These are phyloP conservation scores for Capsaspora owczarzaki DNA, from an alignment of 78 protist species.

Conservation along the genomic window DNA sequence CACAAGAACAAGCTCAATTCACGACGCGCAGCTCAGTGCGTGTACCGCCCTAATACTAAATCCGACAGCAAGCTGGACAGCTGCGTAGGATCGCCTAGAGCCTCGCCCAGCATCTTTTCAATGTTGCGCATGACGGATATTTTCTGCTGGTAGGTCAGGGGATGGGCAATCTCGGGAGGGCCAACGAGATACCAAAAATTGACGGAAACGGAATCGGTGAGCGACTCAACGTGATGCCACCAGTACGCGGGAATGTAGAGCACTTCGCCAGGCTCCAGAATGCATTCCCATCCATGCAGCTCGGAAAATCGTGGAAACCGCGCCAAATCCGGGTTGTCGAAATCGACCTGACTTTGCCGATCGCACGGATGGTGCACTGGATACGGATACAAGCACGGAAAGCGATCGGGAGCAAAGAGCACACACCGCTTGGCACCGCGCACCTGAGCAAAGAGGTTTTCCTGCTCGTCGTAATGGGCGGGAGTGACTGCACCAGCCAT, in stretches of 20 bases:
- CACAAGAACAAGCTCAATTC: no score
- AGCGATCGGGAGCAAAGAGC: constrained; percentile 8
- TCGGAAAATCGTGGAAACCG: constrained; percentile 4
- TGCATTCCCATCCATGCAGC: not conserved
- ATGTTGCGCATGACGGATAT: constrained; percentile 12
- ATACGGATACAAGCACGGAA: constrained; percentile 9
- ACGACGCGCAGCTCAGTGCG: no score
- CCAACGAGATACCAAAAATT: not conserved
- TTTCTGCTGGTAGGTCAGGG: not conserved
- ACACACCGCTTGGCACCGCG: constrained; percentile 9
- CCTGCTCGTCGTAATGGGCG: constrained; percentile 29
- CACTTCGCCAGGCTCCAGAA: not conserved
- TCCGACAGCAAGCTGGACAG: not conserved
- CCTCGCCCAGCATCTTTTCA: not conserved
- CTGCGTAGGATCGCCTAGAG: not conserved
- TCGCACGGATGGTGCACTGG: constrained; percentile 30
- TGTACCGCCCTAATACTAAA: not conserved
- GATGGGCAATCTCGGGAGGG: not conserved
- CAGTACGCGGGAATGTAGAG: constrained; percentile 8
- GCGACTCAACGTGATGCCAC: constrained; percentile 7
- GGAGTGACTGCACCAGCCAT: not conserved
- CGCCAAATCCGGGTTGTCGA: constrained; percentile 7
- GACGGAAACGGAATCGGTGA: not conserved
- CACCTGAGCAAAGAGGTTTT: constrained; percentile 23
- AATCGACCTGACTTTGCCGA: constrained; percentile 18